Conservation (phyloP, 1,284 basidiomycete species). For the Sporisorium scitamineum region DNA sequence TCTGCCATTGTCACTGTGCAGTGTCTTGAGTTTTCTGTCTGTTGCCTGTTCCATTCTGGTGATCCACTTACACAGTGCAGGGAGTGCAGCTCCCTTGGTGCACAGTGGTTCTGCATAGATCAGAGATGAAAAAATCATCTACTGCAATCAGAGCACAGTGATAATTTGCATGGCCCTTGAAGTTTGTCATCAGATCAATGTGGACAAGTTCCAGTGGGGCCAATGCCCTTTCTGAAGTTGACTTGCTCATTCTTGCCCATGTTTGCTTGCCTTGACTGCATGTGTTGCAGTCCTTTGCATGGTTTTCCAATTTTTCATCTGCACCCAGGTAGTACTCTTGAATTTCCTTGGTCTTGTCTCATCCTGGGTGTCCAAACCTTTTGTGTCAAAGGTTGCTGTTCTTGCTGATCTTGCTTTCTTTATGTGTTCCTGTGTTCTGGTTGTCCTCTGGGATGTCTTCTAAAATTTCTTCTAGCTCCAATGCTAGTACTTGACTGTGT, state of each 20-base stretch:
- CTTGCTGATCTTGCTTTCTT: not conserved
- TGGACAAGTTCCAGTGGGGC: constrained; percentile 3
- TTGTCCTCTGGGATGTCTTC: too few species aligned
- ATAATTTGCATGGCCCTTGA: constrained; percentile 7
- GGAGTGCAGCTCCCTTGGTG: constrained; percentile 4
- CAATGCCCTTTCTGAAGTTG: not conserved
- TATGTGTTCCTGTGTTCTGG: too few species aligned
- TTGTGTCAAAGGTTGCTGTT: constrained; percentile 3
- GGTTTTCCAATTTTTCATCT: not conserved
- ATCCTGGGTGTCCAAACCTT: constrained; percentile 7
- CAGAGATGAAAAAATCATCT: constrained; percentile 11
- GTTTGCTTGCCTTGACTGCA: constrained; percentile 7
- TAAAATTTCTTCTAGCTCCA: too few species aligned
- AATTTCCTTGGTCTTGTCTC: constrained; percentile 10
- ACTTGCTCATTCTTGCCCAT: not conserved
- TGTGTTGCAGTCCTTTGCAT: not conserved
- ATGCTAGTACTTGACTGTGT: too few species aligned
- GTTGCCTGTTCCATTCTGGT: not conserved
- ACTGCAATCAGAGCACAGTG: constrained; percentile 5
- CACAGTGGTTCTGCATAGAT: not conserved
- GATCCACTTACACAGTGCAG: not conserved
- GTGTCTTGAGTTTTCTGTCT: not conserved
- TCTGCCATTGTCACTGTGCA: too few species aligned
- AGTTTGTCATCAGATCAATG: constrained; percentile 4
- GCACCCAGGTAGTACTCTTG: constrained; percentile 6